These are phyloP conservation scores for Dactylonectria macrodidyma DNA, from an alignment of 2,329 filamentous ascomycete species.

Conservation along the genomic window DNA sequence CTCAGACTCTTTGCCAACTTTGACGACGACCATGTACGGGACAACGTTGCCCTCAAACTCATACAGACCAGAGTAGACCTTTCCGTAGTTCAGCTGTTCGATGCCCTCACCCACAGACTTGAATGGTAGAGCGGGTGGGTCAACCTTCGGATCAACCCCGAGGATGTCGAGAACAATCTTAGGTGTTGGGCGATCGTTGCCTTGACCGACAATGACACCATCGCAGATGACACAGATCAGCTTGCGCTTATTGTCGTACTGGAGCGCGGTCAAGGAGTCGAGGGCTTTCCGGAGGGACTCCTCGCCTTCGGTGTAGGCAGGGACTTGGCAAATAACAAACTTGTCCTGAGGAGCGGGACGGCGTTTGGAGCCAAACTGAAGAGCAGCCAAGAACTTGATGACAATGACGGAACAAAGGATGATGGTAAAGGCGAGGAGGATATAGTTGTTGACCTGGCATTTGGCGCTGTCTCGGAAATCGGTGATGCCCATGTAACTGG, in stretches of 20 bases:
- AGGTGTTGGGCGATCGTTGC: conserved; percentile 95
- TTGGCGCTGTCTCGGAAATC: conserved; percentile 85
- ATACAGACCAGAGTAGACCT: conserved; percentile 98
- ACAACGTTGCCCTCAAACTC: conserved; percentile 98
- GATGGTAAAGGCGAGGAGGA: conserved; percentile 89
- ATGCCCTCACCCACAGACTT: conserved; percentile 90
- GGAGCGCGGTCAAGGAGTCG: conserved; percentile 92
- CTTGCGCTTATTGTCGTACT: conserved; percentile 99
- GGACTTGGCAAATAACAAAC: conserved; percentile 98
- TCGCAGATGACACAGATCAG: conserved; percentile 97
- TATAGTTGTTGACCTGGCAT: conserved; percentile 92
- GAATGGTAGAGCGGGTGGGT: conserved; percentile 94
- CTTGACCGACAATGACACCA: conserved; percentile 95
- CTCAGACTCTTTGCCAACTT: conserved; percentile 97
- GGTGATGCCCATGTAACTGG: conserved; percentile 85
- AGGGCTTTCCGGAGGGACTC: conserved; percentile 93
- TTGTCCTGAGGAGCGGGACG: conserved; percentile 94
- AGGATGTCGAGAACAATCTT: conserved; percentile 98
- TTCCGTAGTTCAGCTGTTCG: conserved; percentile 97
- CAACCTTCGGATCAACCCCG: conserved; percentile 95
- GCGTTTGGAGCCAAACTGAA: conserved; percentile 94
- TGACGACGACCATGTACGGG: conserved; percentile 95
- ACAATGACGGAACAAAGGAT: conserved; percentile 85
- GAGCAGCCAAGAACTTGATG: conserved; percentile 91
- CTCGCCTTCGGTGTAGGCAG: conserved; percentile 97